A percentile compares a stretch with the other conserved stretches of the same genome.
These are phyloP conservation scores for Kwoniella botswanensis DNA, from an alignment of 768 basidiomycete genomes.

Conservation along the genomic window DNA sequence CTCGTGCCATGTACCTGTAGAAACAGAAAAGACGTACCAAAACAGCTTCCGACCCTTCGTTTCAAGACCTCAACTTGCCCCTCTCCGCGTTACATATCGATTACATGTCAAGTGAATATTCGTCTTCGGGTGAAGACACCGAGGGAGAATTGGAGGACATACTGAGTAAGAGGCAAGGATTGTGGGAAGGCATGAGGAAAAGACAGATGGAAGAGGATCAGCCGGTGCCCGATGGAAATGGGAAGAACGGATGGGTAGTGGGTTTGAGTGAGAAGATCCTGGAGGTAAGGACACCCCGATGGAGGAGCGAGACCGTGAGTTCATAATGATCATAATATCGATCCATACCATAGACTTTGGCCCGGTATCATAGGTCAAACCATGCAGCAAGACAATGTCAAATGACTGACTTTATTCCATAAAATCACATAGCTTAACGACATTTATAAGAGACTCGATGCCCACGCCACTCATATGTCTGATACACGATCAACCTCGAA, in stretches of 20 bases:
- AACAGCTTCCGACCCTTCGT: conserved; percentile 35
- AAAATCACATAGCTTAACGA: conserved; percentile 31
- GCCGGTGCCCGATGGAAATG: conserved; percentile 4
- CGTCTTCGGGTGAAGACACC: conserved; percentile 47
- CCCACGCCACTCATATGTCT: conserved; percentile 28
- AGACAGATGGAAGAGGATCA: conserved; percentile 2
- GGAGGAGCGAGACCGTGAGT: conserved; percentile 52
- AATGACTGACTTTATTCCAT: neutral
- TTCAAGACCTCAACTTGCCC: conserved; percentile 21
- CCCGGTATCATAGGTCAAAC: no score
- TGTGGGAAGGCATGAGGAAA: conserved; percentile 6
- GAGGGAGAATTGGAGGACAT: conserved; percentile 1
- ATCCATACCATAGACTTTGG: no score
- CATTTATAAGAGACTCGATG: conserved; percentile 42
- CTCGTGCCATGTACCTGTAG: conserved; percentile 24
- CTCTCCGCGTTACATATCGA: conserved; percentile 47
- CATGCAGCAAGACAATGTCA: no score
- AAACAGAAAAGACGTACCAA: conserved; percentile 54
- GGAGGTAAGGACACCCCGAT: conserved; percentile 54
- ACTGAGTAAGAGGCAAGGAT: neutral
- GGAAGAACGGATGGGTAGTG: conserved; percentile 40
- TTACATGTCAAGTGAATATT: conserved; percentile 58
- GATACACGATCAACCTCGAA: conserved; percentile 6
- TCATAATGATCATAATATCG: no score
- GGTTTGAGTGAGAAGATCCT: conserved; percentile 50